A percentile compares a stretch with the other conserved stretches of the same genome.
phyloP scores from a whole-genome alignment of 2,329 filamentous ascomycete genomes.

The Pseudogymnoascus sp. region DNA sequence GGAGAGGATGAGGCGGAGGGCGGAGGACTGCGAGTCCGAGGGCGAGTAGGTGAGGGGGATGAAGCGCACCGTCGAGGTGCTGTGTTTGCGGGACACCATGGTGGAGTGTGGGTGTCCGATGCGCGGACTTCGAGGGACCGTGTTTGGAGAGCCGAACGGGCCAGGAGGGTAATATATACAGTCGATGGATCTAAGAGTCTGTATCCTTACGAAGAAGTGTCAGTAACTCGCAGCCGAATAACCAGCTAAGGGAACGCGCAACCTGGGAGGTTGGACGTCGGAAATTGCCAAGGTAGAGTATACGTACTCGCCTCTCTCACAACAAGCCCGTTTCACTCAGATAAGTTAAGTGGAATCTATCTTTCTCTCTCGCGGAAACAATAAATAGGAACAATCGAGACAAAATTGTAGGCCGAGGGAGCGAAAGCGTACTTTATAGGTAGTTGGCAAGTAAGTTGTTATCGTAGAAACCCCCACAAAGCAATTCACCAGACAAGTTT shows the following conservation, averaged over 20 bases:
- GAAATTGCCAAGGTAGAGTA: not conserved
- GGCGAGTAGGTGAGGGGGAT: conserved; percentile 75
- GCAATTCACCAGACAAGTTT: conserved; percentile 3
- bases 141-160: not conserved
- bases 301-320: conserved; percentile 3
- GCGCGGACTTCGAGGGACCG: not conserved
- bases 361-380: not conserved
- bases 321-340: not conserved
- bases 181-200: not conserved
- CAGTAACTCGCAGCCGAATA: not conserved
- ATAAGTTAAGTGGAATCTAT: not conserved
- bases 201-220: not conserved
- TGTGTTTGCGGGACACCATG: conserved; percentile 10
- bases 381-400: not conserved
- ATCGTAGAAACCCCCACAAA: not conserved
- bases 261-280: conserved; percentile 5
- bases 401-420: not conserved
- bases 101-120: not conserved
- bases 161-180: not conserved
- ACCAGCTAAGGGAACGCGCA: not conserved
- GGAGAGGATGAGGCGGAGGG: conserved; percentile 68
- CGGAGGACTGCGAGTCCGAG: conserved; percentile 69
- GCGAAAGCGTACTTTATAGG: conserved; percentile 1
- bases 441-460: not conserved
- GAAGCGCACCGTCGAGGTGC: conserved; percentile 41